Evolutionary conservation across 768 basidiomycete species (phyloP), one percentile per base, ranked within the genome.

Genomic region (Gymnopilus junonius): DNA sequence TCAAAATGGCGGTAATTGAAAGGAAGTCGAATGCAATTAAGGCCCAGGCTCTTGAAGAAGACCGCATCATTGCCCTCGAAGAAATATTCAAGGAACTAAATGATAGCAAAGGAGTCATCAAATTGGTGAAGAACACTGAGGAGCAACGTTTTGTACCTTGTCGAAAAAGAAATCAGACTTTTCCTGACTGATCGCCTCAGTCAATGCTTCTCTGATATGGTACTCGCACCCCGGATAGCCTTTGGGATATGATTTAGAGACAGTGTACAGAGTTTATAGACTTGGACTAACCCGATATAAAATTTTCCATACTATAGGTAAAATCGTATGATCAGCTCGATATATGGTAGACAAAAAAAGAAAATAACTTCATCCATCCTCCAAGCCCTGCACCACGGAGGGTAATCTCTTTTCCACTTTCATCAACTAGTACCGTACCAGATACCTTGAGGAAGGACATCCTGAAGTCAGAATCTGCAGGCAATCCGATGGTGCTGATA

Each of bases 111-210:
- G 17, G 43, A 27, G 29, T 20, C 45, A 29, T 55, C 8, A 57
- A 23, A 2, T n/a, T 8, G 8, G 31, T 10, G 17, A 27, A 42
- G 21, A 20, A 21, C 12, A 35, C 31, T 1, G 10, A 34, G 27
- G 25, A 35, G 10, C 8, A 10, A 8, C 75, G 27, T n/a, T n/a
- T n/a, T n/a, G n/a, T 62, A 88, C 92, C 82, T 90, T 92, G 82
- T 94, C 91, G 69, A 94, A 95, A 81, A 93, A 95, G 73, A 87
- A 87, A 8, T 87, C 86, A 11, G 89, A 85, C 73, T 91, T 90
- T 48, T 83, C 83, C 50, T 82, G 63, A 0, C 92, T 92, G 27
- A 94, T 79, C 1, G 86, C 82, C 10, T 85, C 79, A n/a, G 83
- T 81, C 20, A 95, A 78, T 1, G 87, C 87, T 21, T 84, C 85